Conservation (phyloP, 306 rosid genomes). For the Vigna unguiculata region DNA sequence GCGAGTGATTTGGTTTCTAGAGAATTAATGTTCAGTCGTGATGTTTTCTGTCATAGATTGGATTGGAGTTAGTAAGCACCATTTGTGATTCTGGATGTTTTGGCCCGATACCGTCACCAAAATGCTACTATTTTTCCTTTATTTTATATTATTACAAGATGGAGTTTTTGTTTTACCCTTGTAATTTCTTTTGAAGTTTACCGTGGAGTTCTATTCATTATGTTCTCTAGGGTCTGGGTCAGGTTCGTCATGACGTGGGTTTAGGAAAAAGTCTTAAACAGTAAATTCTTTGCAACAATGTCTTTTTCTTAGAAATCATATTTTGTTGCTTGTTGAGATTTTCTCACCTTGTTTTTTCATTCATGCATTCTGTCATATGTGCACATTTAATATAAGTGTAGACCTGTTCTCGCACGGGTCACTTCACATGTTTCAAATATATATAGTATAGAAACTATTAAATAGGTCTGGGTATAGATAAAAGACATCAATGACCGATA, state of each 20-base stretch:
- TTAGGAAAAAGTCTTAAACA: neutral
- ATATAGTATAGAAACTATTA: no score
- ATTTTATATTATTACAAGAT: neutral
- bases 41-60: conserved; percentile 41
- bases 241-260: neutral
- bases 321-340: no score
- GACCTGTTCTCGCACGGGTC: no score
- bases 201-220: neutral
- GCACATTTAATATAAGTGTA: no score
- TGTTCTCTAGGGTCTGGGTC: neutral
- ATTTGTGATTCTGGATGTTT: conserved; percentile 43
- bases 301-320: no score
- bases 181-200: conserved; percentile 23
- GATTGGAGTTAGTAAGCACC: conserved; percentile 43
- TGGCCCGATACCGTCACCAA: conserved; percentile 42
- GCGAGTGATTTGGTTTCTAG: conserved; percentile 31
- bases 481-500: no score
- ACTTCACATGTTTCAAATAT: no score
- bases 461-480: no score
- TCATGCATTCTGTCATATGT: no score
- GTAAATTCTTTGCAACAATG: neutral
- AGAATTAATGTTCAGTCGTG: conserved; percentile 27
- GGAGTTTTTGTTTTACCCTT: conserved; percentile 21
- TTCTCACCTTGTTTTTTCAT: no score
- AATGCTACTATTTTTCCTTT: conserved; percentile 30